Base-by-base conservation (phyloP, 169 alveolate species). In the Plasmodium fragile region DNA sequence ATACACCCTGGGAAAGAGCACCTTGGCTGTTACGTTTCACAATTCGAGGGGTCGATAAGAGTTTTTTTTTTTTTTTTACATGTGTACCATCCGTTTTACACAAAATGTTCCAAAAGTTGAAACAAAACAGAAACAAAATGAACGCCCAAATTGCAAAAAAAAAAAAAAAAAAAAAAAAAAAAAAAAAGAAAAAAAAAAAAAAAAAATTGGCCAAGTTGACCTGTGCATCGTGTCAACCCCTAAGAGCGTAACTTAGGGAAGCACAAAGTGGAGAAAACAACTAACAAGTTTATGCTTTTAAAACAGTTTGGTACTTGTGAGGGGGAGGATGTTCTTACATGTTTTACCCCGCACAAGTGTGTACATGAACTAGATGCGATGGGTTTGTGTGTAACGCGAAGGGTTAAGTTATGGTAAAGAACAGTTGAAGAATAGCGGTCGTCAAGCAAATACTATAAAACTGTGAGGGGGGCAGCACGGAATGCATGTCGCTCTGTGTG, bases 101-200 rank as follows among this genome's bases (percentile, higher is more conserved):
- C 75, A 65, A 65, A 65, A 25, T 18, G 28, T 2, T 18, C 34
- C 13, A 4, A 59, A 25, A 45, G 3, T 10, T 4, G 18, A 10
- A 45, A 45, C 55, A 65, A 65, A 65, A 65, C n/a, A 34, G 75
- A 65, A 65, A 65, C 75, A 25, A 65, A 65, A 65, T 65, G 75
- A 65, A 65, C 75, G 34, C 16, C 75, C 36, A 2, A 65, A 25
- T 3, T 18, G 34, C 4, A 65, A 65, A 65, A 65, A 65, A 18
- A 8, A n/a, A 59, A 59, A 65, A 65, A 65, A 65, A 65, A 65
- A 55, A 55, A 55, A 55, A 55, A 16, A 65, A 65, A 65, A 55
- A 55, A 55, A 55, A 55, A 65, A 65, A 65, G 18, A 65, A 18
- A 8, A n/a, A 59, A 59, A 65, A 65, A 65, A 65, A 65, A 65